Base-by-base conservation (phyloP, 139 green algal genomes). In the Coelastrella sp. region DNA sequence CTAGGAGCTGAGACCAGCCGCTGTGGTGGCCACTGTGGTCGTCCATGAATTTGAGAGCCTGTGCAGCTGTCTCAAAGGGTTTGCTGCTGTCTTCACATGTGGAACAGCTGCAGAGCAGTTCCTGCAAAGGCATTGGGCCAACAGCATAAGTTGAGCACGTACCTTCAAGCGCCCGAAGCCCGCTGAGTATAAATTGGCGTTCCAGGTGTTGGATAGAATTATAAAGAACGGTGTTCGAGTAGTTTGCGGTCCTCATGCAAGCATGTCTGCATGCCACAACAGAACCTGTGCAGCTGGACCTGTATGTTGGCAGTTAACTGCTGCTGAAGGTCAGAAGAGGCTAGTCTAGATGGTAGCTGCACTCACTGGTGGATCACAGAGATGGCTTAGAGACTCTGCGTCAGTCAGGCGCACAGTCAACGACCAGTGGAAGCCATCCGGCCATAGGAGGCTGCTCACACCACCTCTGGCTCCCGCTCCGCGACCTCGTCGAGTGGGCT, bases 1-100 rank as follows among this genome's bases (percentile, higher is more conserved):
- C 57, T 19, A 85, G 56, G 22, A 73, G 79, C 57, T 68, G 5
- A 5, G 79, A 61, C 79, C 79, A 85, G 17, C 56, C 10, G 22
- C 57, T 64, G 56, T 64, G 14, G 57, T 85, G 79, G 4, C 57
- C 79, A 16, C 79, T 85, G 79, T 85, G 79, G 19, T 23, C 56
- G 17, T 85, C 7, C 79, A 85, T 85, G 79, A 85, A 85, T 19
- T 85, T n/a, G 56, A 85, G 57, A 47, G 79, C 79, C n/a, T 68
- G 56, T 85, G 79, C 17, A n/a, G 79, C 19, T 20, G 17, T 71
- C 19, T 64, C 22, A 64, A 61, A 85, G 3, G 79, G 79, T 8
- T 64, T 64, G 79, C 79, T 85, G 79, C 57, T 85, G 79, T 61
- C 57, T 6, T 85, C 57, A 22, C 79, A 85, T 7, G 79, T 61